Evolutionary conservation across 371 early-diverging fungal species (phyloP), one percentile per base, ranked within the genome.

Genomic region (Apophysomyces elegans): DNA sequence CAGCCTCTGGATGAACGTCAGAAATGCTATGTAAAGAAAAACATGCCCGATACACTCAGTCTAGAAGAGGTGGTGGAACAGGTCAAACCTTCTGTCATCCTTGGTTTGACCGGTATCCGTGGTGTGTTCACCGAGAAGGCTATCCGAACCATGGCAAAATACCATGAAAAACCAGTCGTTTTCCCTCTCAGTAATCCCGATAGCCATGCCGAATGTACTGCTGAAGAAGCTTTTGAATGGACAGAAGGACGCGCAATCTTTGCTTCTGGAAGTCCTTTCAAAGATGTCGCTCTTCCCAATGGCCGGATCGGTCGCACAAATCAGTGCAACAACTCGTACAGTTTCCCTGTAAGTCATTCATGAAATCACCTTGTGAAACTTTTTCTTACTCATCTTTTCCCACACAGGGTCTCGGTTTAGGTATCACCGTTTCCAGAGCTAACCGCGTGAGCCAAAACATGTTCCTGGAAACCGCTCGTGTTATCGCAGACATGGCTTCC

Each of bases 161-260:
- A 86, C 56, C 79, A 84, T 18, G 84, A 86, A 47, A 79, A 80
- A 36, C 90, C 90, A 8, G 76, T 85, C 8, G 76, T 89, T 6
- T 88, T 89, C 73, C 88, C 90, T 16, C 76, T 89, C 21, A 84
- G 84, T 43, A 89, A 89, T 58, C 90, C 90, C 43, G 87, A 85
- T 47, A 84, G 76, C 13, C 86, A 81, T 63, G 85, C 87, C 8
- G 90, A 89, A 69, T 89, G 90, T 65, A 84, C 88, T 7, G 85
- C 86, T 41, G 86, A 86, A 72, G 70, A 86, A 69, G 88, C 88
- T 6, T 85, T 86, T 65, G 66, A 83, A 36, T 86, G 86, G 86
- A 83, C 88, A 0, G 83, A 87, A 18, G 86, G 87, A 16, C 76
- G 83, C 38, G 86, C 87, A 39, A 88, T 88, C 57, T 88, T 86